Evolutionary conservation across 352 stramenopile genomes (phyloP).

Genomic region (Pythium plurisporium): DNA sequence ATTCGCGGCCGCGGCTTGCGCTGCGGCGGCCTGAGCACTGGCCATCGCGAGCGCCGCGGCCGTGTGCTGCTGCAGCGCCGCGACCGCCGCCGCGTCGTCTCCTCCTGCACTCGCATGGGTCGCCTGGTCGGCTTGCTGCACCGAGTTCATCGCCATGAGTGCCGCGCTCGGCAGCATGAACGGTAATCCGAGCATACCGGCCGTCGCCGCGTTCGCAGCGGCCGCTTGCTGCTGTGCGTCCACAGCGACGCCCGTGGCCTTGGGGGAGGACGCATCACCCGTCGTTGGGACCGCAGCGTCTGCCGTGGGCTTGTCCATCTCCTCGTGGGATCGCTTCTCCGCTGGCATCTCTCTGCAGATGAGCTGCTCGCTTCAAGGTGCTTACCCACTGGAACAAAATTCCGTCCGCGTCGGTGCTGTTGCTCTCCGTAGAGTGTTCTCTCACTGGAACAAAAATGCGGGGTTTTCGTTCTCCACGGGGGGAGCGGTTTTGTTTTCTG

Average conservation of each 20-base stretch:
- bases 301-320: constrained; percentile 14
- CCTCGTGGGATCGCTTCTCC: constrained; percentile 21
- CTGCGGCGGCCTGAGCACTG: neutral
- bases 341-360: neutral
- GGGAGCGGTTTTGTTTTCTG: constrained; percentile 57
- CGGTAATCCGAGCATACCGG: constrained; percentile 21
- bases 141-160: constrained; percentile 23
- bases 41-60: constrained; percentile 11
- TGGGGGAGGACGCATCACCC: neutral
- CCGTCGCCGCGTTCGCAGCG: neutral
- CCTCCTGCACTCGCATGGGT: neutral
- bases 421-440: constrained; percentile 10
- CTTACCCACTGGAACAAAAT: no score
- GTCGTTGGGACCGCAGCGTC: no score
- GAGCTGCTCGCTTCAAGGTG: constrained; percentile 1
- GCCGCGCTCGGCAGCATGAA: constrained; percentile 26
- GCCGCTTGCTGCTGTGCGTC: no score
- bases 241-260: neutral
- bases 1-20: neutral
- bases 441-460: constrained; percentile 27
- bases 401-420: no score
- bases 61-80: constrained; percentile 14
- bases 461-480: no score
- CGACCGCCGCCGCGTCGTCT: constrained; percentile 6
- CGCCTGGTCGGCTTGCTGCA: constrained; percentile 17